A percentile compares a stretch with the other conserved stretches of the same genome.
These are phyloP conservation scores for Sporothrix inflata DNA, from an alignment of 2,329 filamentous ascomycete species.

Conservation along the genomic window DNA sequence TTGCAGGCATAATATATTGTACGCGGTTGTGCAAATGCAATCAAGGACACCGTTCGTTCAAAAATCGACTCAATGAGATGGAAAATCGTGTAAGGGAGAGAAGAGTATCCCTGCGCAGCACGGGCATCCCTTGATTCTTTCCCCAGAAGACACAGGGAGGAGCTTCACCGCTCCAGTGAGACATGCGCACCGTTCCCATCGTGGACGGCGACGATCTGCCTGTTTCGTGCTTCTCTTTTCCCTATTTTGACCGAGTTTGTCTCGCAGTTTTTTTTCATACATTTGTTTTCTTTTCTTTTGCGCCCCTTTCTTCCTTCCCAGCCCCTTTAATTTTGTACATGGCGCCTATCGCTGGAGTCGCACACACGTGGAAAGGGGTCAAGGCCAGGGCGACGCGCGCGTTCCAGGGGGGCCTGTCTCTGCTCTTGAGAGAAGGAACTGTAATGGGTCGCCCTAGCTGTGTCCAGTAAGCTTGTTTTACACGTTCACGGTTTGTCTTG, in stretches of 20 bases:
- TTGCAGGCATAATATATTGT: too few relatives aligned
- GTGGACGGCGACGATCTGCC: not conserved
- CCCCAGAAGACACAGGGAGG: too few relatives aligned
- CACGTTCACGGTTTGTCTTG: not conserved
- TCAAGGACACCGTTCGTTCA: too few relatives aligned
- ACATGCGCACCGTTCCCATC: not conserved
- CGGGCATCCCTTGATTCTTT: too few relatives aligned
- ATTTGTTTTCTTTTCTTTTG: not conserved
- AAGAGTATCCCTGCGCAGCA: not conserved
- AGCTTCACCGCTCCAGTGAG: not conserved
- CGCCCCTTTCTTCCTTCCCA: not conserved
- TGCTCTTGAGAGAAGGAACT: not conserved
- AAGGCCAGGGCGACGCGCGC: not conserved
- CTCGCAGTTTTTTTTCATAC: not conserved
- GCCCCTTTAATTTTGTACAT: not conserved
- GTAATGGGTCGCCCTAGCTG: not conserved
- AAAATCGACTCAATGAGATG: too few relatives aligned
- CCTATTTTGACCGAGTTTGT: too few relatives aligned
- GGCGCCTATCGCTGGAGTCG: not conserved
- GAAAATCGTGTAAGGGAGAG: too few relatives aligned
- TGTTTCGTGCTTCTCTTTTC: not conserved
- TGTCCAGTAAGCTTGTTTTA: not conserved
- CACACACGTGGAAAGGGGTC: not conserved
- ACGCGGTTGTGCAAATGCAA: too few relatives aligned
- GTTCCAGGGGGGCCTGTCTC: conserved; percentile 2